Base-by-base conservation (phyloP, 164 flowering plant species). In the Magnolia kwangsiensis region DNA sequence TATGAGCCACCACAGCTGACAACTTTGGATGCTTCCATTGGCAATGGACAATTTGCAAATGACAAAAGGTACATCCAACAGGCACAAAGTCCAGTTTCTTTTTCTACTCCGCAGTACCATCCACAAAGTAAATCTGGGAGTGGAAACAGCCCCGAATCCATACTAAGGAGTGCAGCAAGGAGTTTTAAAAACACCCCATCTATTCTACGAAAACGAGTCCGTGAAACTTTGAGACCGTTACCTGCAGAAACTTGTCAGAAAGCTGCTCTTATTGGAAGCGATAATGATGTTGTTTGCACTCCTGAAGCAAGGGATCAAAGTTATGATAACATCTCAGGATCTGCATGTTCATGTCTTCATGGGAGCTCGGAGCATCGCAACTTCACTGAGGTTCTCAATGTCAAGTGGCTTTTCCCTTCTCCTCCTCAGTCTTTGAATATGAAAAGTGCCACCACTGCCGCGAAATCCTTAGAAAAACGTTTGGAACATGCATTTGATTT, bases 141-240 rank as follows among this genome's bases (percentile, higher is more conserved):
- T 66, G 21, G 71, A 70, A 55, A 51, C 71, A 80, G 85, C 74
- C 87, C 87, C 9, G 85, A 81, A 61, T 78, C 85, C n/a, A 78
- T 80, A 67, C 80, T 90, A 78, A 87, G 82, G 80, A 85, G 51
- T 20, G 85, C 84, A 49, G 91, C 90, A 7, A 80, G 64, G 78
- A 86, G 79, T 70, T 90, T 76, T 72, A 69, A 71, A 51, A 82
- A 76, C 50, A 82, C 81, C 37, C 93, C 91, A 18, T 85, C 89
- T 19, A 90, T 90, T 31, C 81, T 90, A 4, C 84, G 93, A 51
- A 89, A 83, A 71, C 74, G 87, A 73, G 70, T 31, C 31, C 72
- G 77, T 59, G 61, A 23, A 49, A 23, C 76, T 67, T 68, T 69
- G 69, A 77, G 50, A 20, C 61, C 19, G 21, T 45, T 49, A 18